Base-by-base conservation (phyloP, 768 basidiomycete species). In the Amanita muscaria region DNA sequence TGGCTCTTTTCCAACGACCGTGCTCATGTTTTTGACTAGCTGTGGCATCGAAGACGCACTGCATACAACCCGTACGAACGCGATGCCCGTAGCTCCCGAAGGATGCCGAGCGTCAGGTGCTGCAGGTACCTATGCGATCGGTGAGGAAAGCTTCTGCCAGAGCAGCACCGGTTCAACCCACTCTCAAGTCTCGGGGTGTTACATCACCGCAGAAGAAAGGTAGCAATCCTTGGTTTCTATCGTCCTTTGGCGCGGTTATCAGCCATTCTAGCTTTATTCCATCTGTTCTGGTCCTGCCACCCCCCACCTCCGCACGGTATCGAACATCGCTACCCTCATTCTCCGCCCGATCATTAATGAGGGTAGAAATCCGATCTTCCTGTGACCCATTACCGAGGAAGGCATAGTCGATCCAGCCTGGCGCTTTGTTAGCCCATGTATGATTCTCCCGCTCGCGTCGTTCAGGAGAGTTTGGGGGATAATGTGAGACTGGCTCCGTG, bases 191-290 rank as follows among this genome's bases (percentile, higher is more conserved):
- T 39, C 83, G 63, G 2, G 80, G 74, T 3, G 82, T 84, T 2
- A 83, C 62, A 53, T 87, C 84, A 10, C 80, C 80, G 52, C 85
- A 87, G 59, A 80, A 87, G 55, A 87, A 87, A 5, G 84, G 83
- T 14, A 79, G 57, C 1, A 54, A 51, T 2, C 72, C 70, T 9
- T 60, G 52, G 15, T 35, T 51, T 25, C 35, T 42, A 6, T 12
- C n/a, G 19, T 29, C 16, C 10, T 38, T 53, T 1, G 79, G 66
- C 3, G 64, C 58, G 2, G 65, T 72, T 30, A 83, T 72, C 31
- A 78, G 54, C 82, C 83, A 86, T 53, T 73, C 58, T 36, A 87
- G 49, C 10, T 67, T 59, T 25, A 65, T 60, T 2, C 81, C 82
- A 46, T 84, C 80, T 0, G 67, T 59, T 19, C 77, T 66, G 27